Conservation (phyloP, 2,329 filamentous ascomycete genomes). For the Ceratocystis cubensis region DNA sequence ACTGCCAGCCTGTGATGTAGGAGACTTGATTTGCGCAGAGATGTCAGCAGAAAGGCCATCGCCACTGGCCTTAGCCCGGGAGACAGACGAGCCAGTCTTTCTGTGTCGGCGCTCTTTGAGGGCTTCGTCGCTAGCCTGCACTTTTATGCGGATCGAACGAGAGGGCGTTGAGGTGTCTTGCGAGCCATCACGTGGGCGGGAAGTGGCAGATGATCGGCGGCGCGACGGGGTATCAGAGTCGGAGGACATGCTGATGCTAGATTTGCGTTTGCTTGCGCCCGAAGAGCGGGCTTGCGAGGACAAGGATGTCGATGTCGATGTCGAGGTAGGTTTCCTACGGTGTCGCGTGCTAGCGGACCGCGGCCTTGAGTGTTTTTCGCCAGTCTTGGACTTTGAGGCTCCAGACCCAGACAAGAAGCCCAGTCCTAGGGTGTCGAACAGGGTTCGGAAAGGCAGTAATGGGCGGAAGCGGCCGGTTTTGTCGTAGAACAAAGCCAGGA, state of each 20-base stretch:
- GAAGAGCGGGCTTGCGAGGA: conserved; percentile 26
- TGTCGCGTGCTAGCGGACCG: conserved; percentile 8
- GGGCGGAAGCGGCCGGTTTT: conserved; percentile 67
- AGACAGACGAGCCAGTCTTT: conserved; percentile 33
- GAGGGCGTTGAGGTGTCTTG: conserved; percentile 8
- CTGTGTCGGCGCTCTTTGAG: conserved; percentile 61
- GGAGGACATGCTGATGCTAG: conserved; percentile 14
- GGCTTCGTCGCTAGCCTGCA: conserved; percentile 62
- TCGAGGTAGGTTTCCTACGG: conserved; percentile 12
- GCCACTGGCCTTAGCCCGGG: conserved; percentile 15
- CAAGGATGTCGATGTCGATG: conserved; percentile 27
- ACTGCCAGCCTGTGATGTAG: conserved; percentile 61
- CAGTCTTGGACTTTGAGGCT: neutral
- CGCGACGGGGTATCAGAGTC: conserved; percentile 17
- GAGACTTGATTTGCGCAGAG: conserved; percentile 80
- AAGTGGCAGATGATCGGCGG: conserved; percentile 25
- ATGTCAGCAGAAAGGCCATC: conserved; percentile 33
- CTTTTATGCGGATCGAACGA: conserved; percentile 80
- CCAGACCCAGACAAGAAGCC: neutral
- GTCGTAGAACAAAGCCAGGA: conserved; percentile 73
- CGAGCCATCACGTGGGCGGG: conserved; percentile 38
- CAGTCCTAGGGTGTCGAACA: conserved; percentile 33
- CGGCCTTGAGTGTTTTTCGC: conserved; percentile 8
- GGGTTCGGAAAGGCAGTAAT: conserved; percentile 56
- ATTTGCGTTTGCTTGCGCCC: conserved; percentile 42